Conservation (phyloP, 768 basidiomycete genomes). For the Hypholoma sublateritium region DNA sequence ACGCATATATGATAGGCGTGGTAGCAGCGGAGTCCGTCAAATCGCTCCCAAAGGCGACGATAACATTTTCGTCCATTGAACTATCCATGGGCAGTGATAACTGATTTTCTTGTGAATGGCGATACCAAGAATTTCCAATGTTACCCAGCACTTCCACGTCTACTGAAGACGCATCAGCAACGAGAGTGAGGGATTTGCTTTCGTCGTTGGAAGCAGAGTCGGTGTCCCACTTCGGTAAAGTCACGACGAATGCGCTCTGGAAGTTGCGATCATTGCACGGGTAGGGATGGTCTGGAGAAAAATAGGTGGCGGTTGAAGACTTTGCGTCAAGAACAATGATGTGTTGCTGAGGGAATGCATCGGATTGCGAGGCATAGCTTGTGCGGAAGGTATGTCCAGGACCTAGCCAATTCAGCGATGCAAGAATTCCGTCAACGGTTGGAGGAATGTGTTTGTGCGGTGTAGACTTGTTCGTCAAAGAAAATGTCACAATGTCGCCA, state of each 20-base stretch:
- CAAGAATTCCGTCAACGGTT: slow-evolving; percentile 44
- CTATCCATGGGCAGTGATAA: slow-evolving; percentile 68
- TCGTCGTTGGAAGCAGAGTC: slow-evolving; percentile 33
- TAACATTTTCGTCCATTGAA: slow-evolving; percentile 67
- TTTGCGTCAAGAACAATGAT: slow-evolving; percentile 44
- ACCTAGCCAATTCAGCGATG: slow-evolving; percentile 67
- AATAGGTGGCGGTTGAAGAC: slow-evolving; percentile 36
- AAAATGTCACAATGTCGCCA: slow-evolving; percentile 72
- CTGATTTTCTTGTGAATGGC: slow-evolving; percentile 49
- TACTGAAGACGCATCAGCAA: slow-evolving; percentile 45
- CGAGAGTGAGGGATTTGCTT: slow-evolving; percentile 40
- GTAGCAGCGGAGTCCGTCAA: slow-evolving; percentile 48
- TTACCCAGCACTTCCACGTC: slow-evolving; percentile 49
- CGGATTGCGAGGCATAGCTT: slow-evolving; percentile 49
- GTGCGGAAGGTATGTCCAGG: slow-evolving; percentile 67
- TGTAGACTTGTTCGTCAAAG: slow-evolving; percentile 50
- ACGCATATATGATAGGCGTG: slow-evolving; percentile 68
- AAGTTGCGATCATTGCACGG: slow-evolving; percentile 35
- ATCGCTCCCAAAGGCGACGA: slow-evolving; percentile 66
- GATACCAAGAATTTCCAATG: slow-evolving; percentile 42
- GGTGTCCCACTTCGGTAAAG: slow-evolving; percentile 49
- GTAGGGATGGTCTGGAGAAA: slow-evolving; percentile 42
- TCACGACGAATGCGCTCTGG: slow-evolving; percentile 35
- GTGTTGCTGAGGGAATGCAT: slow-evolving; percentile 39
- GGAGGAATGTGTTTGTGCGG: slow-evolving; percentile 65